Base-by-base conservation (phyloP, 1,284 basidiomycete genomes). In the Apiotrichum sp. region DNA sequence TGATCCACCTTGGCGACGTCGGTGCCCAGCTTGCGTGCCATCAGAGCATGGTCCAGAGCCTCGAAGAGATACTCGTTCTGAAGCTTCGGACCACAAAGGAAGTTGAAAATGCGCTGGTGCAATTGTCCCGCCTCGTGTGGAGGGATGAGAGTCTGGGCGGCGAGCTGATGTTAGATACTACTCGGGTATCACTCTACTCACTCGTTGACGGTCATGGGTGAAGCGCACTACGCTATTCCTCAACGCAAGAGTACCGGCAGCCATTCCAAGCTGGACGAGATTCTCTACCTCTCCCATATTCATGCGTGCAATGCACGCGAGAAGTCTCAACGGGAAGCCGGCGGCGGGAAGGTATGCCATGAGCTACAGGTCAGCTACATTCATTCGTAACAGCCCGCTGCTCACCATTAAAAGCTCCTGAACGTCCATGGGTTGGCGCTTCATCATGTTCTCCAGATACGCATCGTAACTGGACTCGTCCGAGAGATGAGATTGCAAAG, bases 191-290 rank as follows among this genome's bases (percentile, higher is more conserved):
- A 2, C 6, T 14, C 38, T 5, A 3, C 67, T 41, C 41, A 69
- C 67, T 34, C 65, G 53, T 45, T 70, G 68, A 1, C 69, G 64
- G 50, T 72, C 69, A 52, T 75, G 72, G 0, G 65, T 58, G 58
- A 74, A 75, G 2, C 61, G 47, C 2, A 68, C 63, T 5, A n/a
- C 32, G 42, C 54, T 35, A 46, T 45, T 31, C 2, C 53, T 38
- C 5, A 61, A 36, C 0, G 53, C 45, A 3, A 64, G 36, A 1
- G 56, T 52, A 1, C 66, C 69, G 4, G 59, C 55, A 3, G 34
- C 50, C 7, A 49, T 38, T 6, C 57, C 58, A 9, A 57, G 45
- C 16, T 62, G 54, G 22, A 66, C 44, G 29, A 56, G 46, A 22
- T 43, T 43, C 32, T 64, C 62, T 6, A 56, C 43, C 36, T 64